Evolutionary conservation across 306 rosid genomes (phyloP).

Genomic region (Glycyrrhiza uralensis): DNA sequence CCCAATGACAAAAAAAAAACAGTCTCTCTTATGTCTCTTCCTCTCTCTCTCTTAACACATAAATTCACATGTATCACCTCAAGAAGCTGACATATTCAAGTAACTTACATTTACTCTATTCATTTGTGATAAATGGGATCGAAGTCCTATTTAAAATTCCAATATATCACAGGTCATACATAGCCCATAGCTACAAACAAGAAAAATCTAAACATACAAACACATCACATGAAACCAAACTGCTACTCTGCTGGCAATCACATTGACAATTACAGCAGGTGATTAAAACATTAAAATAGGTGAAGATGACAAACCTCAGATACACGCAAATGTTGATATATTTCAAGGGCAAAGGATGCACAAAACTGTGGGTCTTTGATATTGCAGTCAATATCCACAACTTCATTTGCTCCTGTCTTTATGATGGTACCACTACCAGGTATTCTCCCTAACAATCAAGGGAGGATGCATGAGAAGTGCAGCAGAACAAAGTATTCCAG

Average conservation of each 20-base stretch:
- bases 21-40: too few relatives aligned
- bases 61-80: neutral
- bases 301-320: slow-evolving; percentile 48
- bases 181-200: neutral
- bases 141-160: neutral
- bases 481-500: neutral
- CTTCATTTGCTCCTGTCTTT: slow-evolving; percentile 26
- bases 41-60: too few relatives aligned
- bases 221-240: neutral
- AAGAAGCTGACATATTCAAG: neutral
- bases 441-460: slow-evolving; percentile 36
- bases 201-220: neutral
- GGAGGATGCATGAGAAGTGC: neutral
- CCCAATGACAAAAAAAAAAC: too few relatives aligned
- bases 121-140: neutral
- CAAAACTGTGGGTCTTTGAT: slow-evolving; percentile 44
- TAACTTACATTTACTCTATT: neutral
- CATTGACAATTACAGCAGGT: neutral
- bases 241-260: neutral
- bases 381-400: slow-evolving; percentile 41
- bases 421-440: neutral
- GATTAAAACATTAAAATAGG: neutral
- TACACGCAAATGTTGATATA: slow-evolving; percentile 47
- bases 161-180: neutral
- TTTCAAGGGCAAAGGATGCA: slow-evolving; percentile 45